Evolutionary conservation across 306 rosid genomes (phyloP), one percentile per base, ranked within the genome.

Genomic region (Vigna reflexopilosa): DNA sequence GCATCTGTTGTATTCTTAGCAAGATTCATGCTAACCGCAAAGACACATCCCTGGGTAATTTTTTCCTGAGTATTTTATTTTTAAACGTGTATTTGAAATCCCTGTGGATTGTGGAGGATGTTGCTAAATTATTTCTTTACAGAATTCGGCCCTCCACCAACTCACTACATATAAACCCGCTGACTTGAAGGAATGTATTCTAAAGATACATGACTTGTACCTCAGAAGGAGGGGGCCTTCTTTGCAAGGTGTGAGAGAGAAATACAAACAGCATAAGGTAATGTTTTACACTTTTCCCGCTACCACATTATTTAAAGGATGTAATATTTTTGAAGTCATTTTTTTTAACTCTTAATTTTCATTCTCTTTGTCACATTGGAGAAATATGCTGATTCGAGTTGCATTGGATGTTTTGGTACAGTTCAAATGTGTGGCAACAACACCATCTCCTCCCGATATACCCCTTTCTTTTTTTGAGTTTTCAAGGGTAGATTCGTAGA

Each of bases 221-320:
- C 85, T 91, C 32, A 67, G 89, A 52, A 89, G 97, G 88, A 83
- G 88, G 84, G 97, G 97, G 4, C 83, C 82, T 4, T 52, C 91
- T 77, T 77, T 92, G 82, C 87, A 72, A 61, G 84, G 98, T 47
- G 76, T 88, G 51, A 93, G 98, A 80, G 90, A 85, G 28, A 95
- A 93, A 86, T 95, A 95, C 88, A 93, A 89, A 67, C 88, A 81
- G 4, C 99, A 95, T 30, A 93, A 89, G 98, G 99, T 93, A 82
- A 51, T 64, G 10, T 72, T 38, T 50, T 8, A 28, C 40, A 54
- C 5, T 22, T 44, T 59, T 30, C 7, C 2, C 67, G 38, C 34
- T 30, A 4, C 9, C 9, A 40, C 20, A 34, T 36, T 44, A 26
- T n/a, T 44, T 3, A 70, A 68, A 67, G 12, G 3, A 63, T 38